Base-by-base conservation (phyloP, 345 rosid genomes). In the Eucalyptus camaldulensis region DNA sequence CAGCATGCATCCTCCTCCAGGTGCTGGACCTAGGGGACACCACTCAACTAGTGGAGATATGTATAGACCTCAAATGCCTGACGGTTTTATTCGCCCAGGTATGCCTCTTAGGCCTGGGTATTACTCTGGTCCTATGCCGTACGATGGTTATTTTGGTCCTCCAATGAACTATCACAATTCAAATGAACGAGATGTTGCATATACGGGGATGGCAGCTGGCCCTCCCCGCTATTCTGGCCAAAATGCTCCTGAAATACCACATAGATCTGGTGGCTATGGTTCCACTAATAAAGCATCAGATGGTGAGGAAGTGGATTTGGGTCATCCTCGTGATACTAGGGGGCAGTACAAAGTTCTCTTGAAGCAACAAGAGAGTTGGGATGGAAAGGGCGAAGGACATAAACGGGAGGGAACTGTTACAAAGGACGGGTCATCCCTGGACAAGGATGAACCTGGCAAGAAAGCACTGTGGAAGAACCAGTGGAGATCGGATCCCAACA, bases 101-200 rank as follows among this genome's bases (percentile, higher is more conserved):
- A 96, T 97, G 98, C 97, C 96, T 86, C 88, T 94, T 89, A 94
- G 98, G 91, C 99, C 99, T 89, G 96, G 98, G 22, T 97, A 94
- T 95, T 96, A 93, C 93, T 93, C 95, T 88, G 96, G 96, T 87
- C 99, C 96, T 24, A 93, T 96, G 54, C 92, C 96, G 60, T 95
- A 93, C 50, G 99, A 98, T 89, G 94, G 96, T 81, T 97, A 93
- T 90, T 96, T 93, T 91, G 96, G 97, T 92, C 97, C 97, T 92
- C 98, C 98, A 83, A 92, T 95, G 97, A 94, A 97, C 87, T 97
- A 95, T 88, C 92, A 94, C 88, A 92, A 90, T 92, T 88, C 97
- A 88, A 93, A 89, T 90, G 98, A 98, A 86, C 94, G 96, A 90
- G 99, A 98, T 89, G 88, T 94, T 54, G 93, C 96, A 50, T 96